Evolutionary conservation across 495 filamentous ascomycete genomes (phyloP).

Genomic region (Neurospora hispaniola): DNA sequence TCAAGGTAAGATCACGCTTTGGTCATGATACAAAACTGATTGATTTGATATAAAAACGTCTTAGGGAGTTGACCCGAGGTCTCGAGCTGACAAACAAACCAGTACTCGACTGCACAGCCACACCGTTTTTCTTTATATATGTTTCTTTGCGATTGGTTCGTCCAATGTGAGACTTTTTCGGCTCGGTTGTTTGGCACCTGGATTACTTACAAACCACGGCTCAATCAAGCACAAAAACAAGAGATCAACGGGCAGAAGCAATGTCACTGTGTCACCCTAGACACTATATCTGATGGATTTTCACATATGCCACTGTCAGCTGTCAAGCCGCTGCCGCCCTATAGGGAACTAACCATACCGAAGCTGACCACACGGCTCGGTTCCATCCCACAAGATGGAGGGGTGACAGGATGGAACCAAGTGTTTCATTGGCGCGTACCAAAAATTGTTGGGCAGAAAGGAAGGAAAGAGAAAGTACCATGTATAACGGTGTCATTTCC

Average conservation of each 20-base stretch:
- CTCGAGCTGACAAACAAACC: not conserved
- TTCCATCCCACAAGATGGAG: not conserved
- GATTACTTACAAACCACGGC: not conserved
- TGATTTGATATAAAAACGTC: not conserved
- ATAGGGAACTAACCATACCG: not conserved
- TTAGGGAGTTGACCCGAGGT: not conserved
- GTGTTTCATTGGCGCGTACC: conserved; percentile 1
- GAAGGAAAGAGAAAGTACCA: not conserved
- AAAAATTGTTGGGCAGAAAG: not conserved
- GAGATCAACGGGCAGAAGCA: not conserved
- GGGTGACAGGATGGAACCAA: not conserved
- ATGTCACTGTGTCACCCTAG: not conserved
- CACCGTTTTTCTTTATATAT: too few relatives aligned
- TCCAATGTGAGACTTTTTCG: too few relatives aligned
- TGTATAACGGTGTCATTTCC: not conserved
- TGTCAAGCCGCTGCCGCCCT: not conserved
- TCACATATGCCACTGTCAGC: not conserved
- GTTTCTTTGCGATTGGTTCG: too few relatives aligned
- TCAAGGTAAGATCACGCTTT: not conserved
- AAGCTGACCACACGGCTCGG: not conserved
- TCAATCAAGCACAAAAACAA: not conserved
- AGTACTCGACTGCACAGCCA: not conserved
- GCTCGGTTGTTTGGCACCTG: too few relatives aligned
- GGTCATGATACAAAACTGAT: not conserved
- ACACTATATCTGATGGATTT: not conserved